A percentile compares a stretch with the other conserved stretches of the same genome.
phyloP scores from a whole-genome alignment of 1,284 basidiomycete species.

The Leccinum variabile region DNA sequence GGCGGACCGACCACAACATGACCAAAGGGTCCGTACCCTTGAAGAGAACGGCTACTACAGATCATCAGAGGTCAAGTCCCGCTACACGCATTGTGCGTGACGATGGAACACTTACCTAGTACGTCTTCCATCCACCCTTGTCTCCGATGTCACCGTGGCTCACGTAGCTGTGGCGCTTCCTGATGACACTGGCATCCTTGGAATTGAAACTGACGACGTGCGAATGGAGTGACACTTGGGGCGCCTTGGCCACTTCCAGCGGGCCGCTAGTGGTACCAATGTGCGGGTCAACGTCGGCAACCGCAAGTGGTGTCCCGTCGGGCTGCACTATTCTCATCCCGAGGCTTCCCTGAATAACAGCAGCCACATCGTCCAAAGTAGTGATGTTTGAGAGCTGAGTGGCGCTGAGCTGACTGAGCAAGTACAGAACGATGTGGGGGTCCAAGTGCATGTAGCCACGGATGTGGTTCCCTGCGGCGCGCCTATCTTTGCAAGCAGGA shows the following conservation, averaged over 20 bases:
- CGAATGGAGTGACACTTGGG: constrained; percentile 13
- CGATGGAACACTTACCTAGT: constrained; percentile 5
- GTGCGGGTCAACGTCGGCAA: background rate
- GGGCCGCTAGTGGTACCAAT: background rate
- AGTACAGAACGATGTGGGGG: constrained; percentile 15
- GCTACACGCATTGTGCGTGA: background rate
- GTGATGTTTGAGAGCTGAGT: background rate
- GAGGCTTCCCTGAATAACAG: constrained; percentile 10
- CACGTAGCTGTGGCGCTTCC: background rate
- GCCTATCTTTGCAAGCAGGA: constrained; percentile 14
- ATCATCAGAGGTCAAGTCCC: background rate
- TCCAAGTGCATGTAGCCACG: constrained; percentile 20
- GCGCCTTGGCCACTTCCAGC: constrained; percentile 8
- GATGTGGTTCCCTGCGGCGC: constrained; percentile 9
- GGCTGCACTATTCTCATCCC: constrained; percentile 16
- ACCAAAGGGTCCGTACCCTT: background rate
- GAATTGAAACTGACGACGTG: constrained; percentile 8
- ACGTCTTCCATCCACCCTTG: background rate
- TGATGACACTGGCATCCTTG: background rate
- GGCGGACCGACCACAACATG: background rate
- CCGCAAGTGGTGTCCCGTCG: constrained; percentile 16
- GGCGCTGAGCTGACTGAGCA: constrained; percentile 3
- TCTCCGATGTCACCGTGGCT: constrained; percentile 9
- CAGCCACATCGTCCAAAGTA: constrained; percentile 2
- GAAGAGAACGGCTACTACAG: background rate